These are phyloP conservation scores for Vitis hybrid DNA, from an alignment of 177 flowering plant species.

Conservation along the genomic window DNA sequence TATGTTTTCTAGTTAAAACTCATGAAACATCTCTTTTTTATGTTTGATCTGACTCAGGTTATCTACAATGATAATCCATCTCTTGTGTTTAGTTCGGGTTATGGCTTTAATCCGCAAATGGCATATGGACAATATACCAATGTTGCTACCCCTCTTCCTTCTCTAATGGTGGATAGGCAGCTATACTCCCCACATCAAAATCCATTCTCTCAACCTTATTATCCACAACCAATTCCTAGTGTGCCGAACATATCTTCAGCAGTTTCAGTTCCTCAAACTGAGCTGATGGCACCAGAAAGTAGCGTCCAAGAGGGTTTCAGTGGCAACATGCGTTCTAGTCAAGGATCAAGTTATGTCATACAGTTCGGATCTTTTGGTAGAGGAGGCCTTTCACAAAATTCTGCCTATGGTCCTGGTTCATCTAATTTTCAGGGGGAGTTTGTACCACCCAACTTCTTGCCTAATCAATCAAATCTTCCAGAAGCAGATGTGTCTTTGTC, in stretches of 20 bases:
- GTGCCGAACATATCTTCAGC: constrained; percentile 21
- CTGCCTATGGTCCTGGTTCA: constrained; percentile 9
- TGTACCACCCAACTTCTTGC: no score
- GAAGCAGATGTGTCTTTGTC: no score
- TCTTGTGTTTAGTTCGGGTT: constrained; percentile 27
- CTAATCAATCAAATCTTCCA: no score
- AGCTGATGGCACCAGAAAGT: constrained; percentile 26
- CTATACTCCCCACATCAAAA: constrained; percentile 29
- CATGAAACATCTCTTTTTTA: not conserved
- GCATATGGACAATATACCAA: constrained; percentile 34
- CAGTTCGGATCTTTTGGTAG: constrained; percentile 26
- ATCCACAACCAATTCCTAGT: constrained; percentile 20
- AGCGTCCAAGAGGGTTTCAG: not conserved
- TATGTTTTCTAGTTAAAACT: not conserved
- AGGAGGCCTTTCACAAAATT: constrained; percentile 16
- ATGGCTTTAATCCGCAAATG: constrained; percentile 28
- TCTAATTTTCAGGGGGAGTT: no score
- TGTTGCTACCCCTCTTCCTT: constrained; percentile 24
- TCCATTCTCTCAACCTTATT: constrained; percentile 29
- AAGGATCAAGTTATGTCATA: constrained; percentile 26
- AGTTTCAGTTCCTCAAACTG: constrained; percentile 22
- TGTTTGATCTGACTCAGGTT: constrained; percentile 15
- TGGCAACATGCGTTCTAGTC: constrained; percentile 24
- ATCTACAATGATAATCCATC: constrained; percentile 34
- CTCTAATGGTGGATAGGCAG: constrained; percentile 33